These are phyloP conservation scores for Curvularia sp. DNA, from an alignment of 2,329 filamentous ascomycete genomes.

Conservation along the genomic window DNA sequence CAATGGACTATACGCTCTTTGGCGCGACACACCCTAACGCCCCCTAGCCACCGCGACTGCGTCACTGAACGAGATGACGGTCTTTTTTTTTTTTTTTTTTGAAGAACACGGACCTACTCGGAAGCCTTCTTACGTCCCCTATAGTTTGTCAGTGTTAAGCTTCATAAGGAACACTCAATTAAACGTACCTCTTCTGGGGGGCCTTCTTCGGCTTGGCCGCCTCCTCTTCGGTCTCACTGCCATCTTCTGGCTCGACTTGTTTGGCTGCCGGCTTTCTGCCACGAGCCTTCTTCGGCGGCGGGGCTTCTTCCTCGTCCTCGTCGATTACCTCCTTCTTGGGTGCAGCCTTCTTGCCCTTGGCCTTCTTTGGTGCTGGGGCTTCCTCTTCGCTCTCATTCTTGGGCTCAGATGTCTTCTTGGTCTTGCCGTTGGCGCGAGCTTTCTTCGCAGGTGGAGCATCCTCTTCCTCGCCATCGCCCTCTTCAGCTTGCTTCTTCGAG, in stretches of 20 bases:
- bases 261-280: conserved; percentile 39
- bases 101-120: conserved; percentile 19
- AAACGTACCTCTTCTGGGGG: conserved; percentile 40
- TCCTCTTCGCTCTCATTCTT: conserved; percentile 21
- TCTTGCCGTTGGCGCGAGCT: conserved; percentile 21
- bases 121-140: conserved; percentile 38
- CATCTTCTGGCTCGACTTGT: conserved; percentile 21
- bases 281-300: conserved; percentile 41
- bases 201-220: conserved; percentile 22
- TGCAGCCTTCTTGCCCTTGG: conserved; percentile 15
- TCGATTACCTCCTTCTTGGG: conserved; percentile 15
- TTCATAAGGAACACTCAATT: too few relatives aligned
- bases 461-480: conserved; percentile 31
- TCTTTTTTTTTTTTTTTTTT: too few relatives aligned
- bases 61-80: not conserved
- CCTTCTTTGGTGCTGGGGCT: conserved; percentile 42
- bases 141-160: conserved; percentile 13
- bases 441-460: conserved; percentile 30
- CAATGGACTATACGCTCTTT: conserved; percentile 4
- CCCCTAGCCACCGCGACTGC: conserved; percentile 1
- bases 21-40: conserved; percentile 11
- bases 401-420: conserved; percentile 17
- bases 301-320: conserved; percentile 23
- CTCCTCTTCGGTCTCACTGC: conserved; percentile 15
- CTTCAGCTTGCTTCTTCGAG: conserved; percentile 33